These are phyloP conservation scores for Punica granatum DNA, from an alignment of 345 rosid genomes.

Conservation along the genomic window DNA sequence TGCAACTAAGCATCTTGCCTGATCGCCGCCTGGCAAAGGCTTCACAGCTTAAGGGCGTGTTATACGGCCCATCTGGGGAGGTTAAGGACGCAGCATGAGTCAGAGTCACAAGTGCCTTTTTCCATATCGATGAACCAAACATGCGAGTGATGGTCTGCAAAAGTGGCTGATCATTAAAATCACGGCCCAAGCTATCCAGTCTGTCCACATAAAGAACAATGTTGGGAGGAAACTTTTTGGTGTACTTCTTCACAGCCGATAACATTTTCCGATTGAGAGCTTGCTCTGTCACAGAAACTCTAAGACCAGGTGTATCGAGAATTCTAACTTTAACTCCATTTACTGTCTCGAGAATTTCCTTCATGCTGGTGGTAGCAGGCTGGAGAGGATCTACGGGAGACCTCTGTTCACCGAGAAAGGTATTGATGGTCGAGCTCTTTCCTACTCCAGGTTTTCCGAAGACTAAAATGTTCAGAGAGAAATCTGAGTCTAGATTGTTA, in stretches of 20 bases:
- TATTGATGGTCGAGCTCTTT: constrained; percentile 73
- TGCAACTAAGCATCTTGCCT: constrained; percentile 31
- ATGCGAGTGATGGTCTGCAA: constrained; percentile 33
- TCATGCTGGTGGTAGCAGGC: constrained; percentile 35
- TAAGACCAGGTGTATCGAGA: constrained; percentile 74
- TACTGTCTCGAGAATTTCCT: constrained; percentile 42
- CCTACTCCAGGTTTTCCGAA: constrained; percentile 85
- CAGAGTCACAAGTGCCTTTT: constrained; percentile 42
- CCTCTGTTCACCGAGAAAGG: constrained; percentile 54
- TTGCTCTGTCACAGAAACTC: constrained; percentile 38
- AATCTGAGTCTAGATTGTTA: constrained; percentile 20
- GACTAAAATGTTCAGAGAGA: constrained; percentile 55
- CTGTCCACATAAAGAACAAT: constrained; percentile 69
- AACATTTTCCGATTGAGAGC: constrained; percentile 42
- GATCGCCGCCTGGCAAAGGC: constrained; percentile 40
- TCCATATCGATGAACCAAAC: constrained; percentile 61
- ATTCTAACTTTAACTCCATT: constrained; percentile 42
- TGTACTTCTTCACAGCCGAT: constrained; percentile 44
- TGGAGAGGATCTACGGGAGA: constrained; percentile 42
- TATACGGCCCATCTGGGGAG: constrained; percentile 39
- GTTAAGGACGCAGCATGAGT: constrained; percentile 56
- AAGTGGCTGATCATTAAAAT: constrained; percentile 36
- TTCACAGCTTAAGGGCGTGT: constrained; percentile 37
- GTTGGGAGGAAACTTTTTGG: constrained; percentile 53
- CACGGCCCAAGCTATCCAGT: constrained; percentile 33